Conservation (phyloP, 1,284 basidiomycete species). For the Ganoderma leucocontextum region DNA sequence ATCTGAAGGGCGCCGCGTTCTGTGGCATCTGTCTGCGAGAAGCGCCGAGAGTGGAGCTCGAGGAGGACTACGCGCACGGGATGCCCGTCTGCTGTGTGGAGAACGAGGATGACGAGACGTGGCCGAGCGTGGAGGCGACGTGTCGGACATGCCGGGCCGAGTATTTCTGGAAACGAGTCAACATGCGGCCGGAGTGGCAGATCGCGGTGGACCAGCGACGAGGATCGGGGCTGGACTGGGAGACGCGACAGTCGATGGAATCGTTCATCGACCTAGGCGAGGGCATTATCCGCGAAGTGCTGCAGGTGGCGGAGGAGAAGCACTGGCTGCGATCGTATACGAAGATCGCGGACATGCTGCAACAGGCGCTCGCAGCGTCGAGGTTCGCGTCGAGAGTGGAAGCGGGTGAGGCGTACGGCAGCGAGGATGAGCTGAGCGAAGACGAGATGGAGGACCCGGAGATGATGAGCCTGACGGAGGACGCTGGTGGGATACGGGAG, state of each 20-base stretch:
- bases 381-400: conserved; percentile 49
- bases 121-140: conserved; percentile 69
- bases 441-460: conserved; percentile 70
- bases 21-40: conserved; percentile 78
- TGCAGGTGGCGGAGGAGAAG: conserved; percentile 69
- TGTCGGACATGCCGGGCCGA: conserved; percentile 70
- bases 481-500: conserved; percentile 64
- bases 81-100: conserved; percentile 59
- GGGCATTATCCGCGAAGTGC: conserved; percentile 69
- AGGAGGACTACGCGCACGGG: conserved; percentile 47
- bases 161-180: conserved; percentile 66
- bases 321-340: conserved; percentile 72
- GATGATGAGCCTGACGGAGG: conserved; percentile 65
- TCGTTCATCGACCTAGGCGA: conserved; percentile 76
- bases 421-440: conserved; percentile 53
- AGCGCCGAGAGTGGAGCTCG: conserved; percentile 52
- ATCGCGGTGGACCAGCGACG: conserved; percentile 64
- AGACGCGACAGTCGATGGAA: conserved; percentile 67
- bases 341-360: conserved; percentile 68
- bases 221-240: conserved; percentile 64
- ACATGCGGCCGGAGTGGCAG: conserved; percentile 53
- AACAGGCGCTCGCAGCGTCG: conserved; percentile 69
- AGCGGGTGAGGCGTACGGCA: conserved; percentile 48
- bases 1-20: conserved; percentile 60
- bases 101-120: conserved; percentile 75